Percentiles rank a stretch among this genome's conserved stretches.
Conservation (phyloP, 768 basidiomycete genomes). For the Pisolithus orientalis region DNA sequence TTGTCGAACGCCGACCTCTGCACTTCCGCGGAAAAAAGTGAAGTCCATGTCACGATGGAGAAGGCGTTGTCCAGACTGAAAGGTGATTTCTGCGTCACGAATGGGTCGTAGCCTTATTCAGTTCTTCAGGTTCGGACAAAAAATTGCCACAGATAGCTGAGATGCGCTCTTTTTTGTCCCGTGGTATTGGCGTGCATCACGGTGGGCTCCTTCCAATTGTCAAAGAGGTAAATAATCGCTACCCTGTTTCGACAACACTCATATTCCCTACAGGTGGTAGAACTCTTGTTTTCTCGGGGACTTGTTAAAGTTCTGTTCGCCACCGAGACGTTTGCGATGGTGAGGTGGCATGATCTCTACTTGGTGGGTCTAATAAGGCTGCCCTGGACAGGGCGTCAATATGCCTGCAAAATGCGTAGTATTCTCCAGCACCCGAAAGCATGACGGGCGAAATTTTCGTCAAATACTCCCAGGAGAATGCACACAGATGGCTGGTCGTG, state of each 20-base stretch:
- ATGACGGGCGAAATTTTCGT: constrained; percentile 89
- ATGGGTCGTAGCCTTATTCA: constrained; percentile 1
- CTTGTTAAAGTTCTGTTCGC: constrained; percentile 96
- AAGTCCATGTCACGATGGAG: constrained; percentile 92
- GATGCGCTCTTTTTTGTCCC: constrained; percentile 82
- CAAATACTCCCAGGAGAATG: constrained; percentile 90
- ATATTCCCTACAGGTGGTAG: constrained; percentile 64
- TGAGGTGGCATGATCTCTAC: constrained; percentile 25
- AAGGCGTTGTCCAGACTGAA: constrained; percentile 87
- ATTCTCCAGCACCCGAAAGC: constrained; percentile 91
- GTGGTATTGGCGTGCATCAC: constrained; percentile 97
- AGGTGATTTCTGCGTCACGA: constrained; percentile 41
- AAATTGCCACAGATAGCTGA: constrained; percentile 87
- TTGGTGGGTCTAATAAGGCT: constrained; percentile 7
- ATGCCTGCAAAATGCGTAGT: constrained; percentile 99
- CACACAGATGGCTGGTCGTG: constrained; percentile 98
- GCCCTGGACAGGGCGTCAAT: constrained; percentile 76
- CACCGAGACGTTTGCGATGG: constrained; percentile 99
- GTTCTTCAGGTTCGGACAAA: constrained; percentile 71
- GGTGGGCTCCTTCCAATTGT: constrained; percentile 94
- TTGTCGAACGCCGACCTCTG: constrained; percentile 86
- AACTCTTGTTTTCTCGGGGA: constrained; percentile 92
- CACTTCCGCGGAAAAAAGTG: constrained; percentile 88
- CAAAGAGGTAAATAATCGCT: constrained; percentile 65
- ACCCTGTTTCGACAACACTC: background rate